These are phyloP conservation scores for Musa troglodytarum DNA, from an alignment of 176 grass and related monocot species.

Conservation along the genomic window DNA sequence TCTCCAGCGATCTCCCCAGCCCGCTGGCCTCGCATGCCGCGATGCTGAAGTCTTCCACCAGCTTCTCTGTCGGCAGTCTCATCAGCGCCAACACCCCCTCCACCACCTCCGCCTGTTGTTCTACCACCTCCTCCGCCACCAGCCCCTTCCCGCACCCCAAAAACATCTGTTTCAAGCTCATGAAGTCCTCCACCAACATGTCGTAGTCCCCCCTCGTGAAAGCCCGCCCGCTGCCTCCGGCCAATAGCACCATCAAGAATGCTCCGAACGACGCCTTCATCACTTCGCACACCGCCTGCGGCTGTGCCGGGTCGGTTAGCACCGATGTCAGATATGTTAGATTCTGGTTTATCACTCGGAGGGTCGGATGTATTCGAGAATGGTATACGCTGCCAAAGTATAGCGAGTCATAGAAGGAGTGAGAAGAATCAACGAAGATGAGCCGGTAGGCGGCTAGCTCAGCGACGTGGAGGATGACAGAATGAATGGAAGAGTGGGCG, in stretches of 20 bases:
- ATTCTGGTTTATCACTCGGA: constrained; percentile 48
- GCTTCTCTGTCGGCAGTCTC: constrained; percentile 35
- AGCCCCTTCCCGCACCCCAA: constrained; percentile 40
- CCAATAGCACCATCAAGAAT: constrained; percentile 44
- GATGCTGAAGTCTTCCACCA: constrained; percentile 38
- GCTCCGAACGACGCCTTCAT: constrained; percentile 45
- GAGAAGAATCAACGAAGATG: constrained; percentile 48
- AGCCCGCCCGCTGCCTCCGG: constrained; percentile 31
- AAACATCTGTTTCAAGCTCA: constrained; percentile 40
- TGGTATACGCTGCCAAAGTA: constrained; percentile 35
- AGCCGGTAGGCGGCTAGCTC: constrained; percentile 54
- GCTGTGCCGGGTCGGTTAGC: constrained; percentile 39
- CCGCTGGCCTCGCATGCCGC: constrained; percentile 11
- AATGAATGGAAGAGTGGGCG: constrained; percentile 31
- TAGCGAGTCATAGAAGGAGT: constrained; percentile 36
- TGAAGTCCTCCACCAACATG: constrained; percentile 37
- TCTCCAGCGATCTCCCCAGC: constrained; percentile 10
- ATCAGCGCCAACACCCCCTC: constrained; percentile 48
- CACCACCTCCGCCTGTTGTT: constrained; percentile 24
- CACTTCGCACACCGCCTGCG: constrained; percentile 26
- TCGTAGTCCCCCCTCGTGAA: constrained; percentile 30
- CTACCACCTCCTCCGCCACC: constrained; percentile 35
- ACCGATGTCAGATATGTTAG: constrained; percentile 32
- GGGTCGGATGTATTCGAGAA: constrained; percentile 21
- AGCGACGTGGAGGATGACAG: constrained; percentile 32